A percentile compares a stretch with the other conserved stretches of the same genome.
Conservation (phyloP, 2,329 filamentous ascomycete genomes). For the Malbranchea cinnamomea region DNA sequence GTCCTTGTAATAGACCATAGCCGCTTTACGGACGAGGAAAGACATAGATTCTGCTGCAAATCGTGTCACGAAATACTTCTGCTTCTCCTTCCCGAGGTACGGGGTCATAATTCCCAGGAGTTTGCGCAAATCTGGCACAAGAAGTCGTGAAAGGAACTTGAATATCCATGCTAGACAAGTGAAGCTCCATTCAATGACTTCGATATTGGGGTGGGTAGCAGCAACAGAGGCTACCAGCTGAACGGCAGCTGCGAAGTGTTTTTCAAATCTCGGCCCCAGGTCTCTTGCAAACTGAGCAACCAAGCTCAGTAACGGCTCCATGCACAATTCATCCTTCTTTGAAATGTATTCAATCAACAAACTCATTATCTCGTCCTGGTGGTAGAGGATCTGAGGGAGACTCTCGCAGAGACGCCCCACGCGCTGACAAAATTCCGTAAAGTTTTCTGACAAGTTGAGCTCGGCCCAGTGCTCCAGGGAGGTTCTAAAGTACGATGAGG, state of each 20-base stretch:
- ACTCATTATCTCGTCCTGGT: slow-evolving; percentile 72
- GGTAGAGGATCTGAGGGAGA: slow-evolving; percentile 80
- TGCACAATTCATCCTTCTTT: slow-evolving; percentile 58
- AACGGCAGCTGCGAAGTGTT: slow-evolving; percentile 65
- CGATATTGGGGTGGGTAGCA: slow-evolving; percentile 58
- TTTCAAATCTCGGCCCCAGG: slow-evolving; percentile 72
- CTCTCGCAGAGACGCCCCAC: slow-evolving; percentile 71
- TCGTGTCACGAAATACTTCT: slow-evolving; percentile 73
- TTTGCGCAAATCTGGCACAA: slow-evolving; percentile 73
- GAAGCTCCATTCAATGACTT: slow-evolving; percentile 97
- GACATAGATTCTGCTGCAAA: slow-evolving; percentile 93
- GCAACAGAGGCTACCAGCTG: slow-evolving; percentile 64
- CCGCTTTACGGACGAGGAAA: slow-evolving; percentile 82
- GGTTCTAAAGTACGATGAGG: slow-evolving; percentile 74
- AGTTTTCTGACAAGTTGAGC: slow-evolving; percentile 73
- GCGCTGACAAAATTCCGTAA: slow-evolving; percentile 61
- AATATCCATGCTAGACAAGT: slow-evolving; percentile 87
- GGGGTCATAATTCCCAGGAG: slow-evolving; percentile 72
- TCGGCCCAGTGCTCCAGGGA: slow-evolving; percentile 81
- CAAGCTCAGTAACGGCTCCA: slow-evolving; percentile 80
- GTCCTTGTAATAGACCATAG: slow-evolving; percentile 60
- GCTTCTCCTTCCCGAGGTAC: slow-evolving; percentile 65
- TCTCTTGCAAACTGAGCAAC: slow-evolving; percentile 91
- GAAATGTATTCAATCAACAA: slow-evolving; percentile 62
- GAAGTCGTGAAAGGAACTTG: slow-evolving; percentile 81